Evolutionary conservation across 2,329 filamentous ascomycete species (phyloP).

Genomic region (Fusarium equiseti): DNA sequence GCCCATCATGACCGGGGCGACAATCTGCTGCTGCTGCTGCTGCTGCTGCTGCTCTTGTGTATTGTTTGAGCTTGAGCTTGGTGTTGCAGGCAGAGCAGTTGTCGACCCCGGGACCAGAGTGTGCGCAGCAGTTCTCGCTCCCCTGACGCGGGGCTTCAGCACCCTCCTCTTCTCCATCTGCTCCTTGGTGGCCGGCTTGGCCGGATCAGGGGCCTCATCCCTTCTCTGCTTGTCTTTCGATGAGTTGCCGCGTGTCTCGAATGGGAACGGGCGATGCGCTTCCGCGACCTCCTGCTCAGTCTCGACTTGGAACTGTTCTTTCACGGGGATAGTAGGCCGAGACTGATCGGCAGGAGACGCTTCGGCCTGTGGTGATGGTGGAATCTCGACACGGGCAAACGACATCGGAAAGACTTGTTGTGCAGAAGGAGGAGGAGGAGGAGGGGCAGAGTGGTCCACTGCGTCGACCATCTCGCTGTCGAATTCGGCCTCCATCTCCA

Average conservation of each 20-base stretch:
- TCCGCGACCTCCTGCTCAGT: neutral
- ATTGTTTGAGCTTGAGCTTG: neutral
- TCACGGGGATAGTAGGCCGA: neutral
- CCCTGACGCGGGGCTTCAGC: constrained; percentile 4
- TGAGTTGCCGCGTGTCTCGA: neutral
- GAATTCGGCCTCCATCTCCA: neutral
- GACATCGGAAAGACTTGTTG: neutral
- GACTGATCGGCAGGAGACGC: neutral
- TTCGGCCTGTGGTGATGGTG: neutral
- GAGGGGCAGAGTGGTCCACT: neutral
- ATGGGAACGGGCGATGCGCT: neutral
- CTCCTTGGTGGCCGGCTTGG: constrained; percentile 10
- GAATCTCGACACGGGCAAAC: neutral
- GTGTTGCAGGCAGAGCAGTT: neutral
- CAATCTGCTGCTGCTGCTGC: neutral
- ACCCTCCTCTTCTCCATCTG: constrained; percentile 14
- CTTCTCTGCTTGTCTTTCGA: neutral
- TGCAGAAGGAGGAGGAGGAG: neutral
- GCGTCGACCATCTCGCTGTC: neutral
- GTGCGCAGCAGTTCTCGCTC: neutral
- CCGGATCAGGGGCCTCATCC: neutral
- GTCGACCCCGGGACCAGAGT: neutral
- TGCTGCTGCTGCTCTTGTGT: neutral
- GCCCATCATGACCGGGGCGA: neutral
- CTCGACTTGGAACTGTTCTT: neutral